These are phyloP conservation scores for Botryotinia globosa DNA, from an alignment of 2,329 filamentous ascomycete species.

Conservation along the genomic window DNA sequence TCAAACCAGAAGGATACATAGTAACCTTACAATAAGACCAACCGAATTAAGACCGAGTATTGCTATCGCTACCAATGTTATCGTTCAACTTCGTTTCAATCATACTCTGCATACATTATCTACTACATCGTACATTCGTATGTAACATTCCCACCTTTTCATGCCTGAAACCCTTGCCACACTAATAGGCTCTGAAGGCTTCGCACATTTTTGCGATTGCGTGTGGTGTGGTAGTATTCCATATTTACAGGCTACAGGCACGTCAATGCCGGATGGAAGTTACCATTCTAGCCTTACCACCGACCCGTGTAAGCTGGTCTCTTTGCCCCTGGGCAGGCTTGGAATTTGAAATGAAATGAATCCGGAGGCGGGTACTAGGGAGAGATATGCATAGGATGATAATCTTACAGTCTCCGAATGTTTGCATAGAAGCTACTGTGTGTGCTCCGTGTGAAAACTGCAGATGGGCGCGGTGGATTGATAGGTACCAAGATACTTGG, in stretches of 20 bases:
- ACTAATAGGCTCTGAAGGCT: background rate
- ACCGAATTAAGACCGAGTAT: background rate
- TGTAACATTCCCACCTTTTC: background rate
- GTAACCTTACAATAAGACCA: background rate
- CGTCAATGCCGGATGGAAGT: conserved; percentile 6
- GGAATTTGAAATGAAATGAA: background rate
- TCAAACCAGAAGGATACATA: too few species aligned
- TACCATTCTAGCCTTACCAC: conserved; percentile 3
- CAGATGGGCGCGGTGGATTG: background rate
- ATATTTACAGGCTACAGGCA: background rate
- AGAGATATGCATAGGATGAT: background rate
- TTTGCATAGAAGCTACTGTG: conserved; percentile 10
- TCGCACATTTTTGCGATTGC: background rate
- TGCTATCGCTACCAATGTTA: background rate
- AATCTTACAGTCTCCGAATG: background rate
- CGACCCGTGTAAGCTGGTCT: conserved; percentile 7
- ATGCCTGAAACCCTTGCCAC: background rate
- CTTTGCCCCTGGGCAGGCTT: background rate
- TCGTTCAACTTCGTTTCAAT: background rate
- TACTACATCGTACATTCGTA: background rate
- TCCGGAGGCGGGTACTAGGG: background rate
- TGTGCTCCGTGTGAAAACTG: background rate
- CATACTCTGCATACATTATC: background rate
- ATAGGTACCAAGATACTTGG: background rate
- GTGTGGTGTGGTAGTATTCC: background rate